Base-by-base conservation (phyloP, 306 rosid genomes). In the Quercus alba region DNA sequence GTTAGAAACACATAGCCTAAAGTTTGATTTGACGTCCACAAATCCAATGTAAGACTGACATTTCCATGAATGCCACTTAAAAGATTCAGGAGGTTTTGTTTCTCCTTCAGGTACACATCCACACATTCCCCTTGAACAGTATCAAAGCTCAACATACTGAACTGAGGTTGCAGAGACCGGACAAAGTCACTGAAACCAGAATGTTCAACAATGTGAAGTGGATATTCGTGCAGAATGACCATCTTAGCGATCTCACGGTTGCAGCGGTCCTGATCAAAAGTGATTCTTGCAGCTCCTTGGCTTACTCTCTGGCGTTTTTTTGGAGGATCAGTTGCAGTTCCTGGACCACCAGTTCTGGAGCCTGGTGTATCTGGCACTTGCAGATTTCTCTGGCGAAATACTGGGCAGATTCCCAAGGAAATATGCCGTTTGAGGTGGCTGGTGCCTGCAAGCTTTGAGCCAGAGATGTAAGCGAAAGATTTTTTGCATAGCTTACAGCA, bases 381-480 rank as follows among this genome's bases (percentile, higher is more conserved):
- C 74, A 86, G 88, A 80, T 87, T 87, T 77, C 70, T 88, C 87
- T 90, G 88, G 72, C 90, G 90, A 74, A 84, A 79, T 12, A 80
- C 95, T 70, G 90, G 95, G 84, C 99, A 94, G 55, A 88, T 89
- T 52, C 95, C 97, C 79, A 87, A 51, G 74, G 89, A 68, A 77
- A 93, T 94, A 79, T 93, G 97, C 55, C 94, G 90, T 66, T 93
- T 93, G 61, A 93, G 85, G 81, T 94, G 94, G 85, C 97, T 94
- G 35, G 99, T 94, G 75, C 99, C 97, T 23, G 93, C 85, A 73
- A 91, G 69, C 90, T 90, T 94, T 75, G 91, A 87, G 56, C 94
- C 91, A 62, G 86, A 88, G 51, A 94, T 89, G 81, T 94, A 94
- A 59, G 97, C 87, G 87, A 91, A 94, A 18, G 94, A 86, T 68